Percentiles rank a stretch among this genome's conserved stretches.
These are phyloP conservation scores for Symbiodinium natans DNA, from an alignment of 73 alveolate species.

Conservation along the genomic window DNA sequence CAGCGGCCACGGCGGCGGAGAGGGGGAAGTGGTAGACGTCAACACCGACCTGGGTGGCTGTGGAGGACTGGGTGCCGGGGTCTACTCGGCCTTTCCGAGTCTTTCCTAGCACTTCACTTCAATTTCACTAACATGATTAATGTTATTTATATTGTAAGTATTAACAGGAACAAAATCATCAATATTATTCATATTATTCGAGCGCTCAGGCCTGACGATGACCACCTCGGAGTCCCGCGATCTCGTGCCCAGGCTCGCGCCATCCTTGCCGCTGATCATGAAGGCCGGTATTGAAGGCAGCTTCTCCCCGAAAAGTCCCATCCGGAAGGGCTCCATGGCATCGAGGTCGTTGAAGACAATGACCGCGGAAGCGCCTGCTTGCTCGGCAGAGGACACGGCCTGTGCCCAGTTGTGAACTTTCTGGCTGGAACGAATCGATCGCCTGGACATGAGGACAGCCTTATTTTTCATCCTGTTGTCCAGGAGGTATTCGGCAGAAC, in stretches of 20 bases:
- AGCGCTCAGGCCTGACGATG: background rate
- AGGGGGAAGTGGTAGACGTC: slow-evolving; percentile 11
- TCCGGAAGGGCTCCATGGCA: slow-evolving; percentile 87
- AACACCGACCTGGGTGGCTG: slow-evolving; percentile 48
- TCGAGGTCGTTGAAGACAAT: slow-evolving; percentile 92
- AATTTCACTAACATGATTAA: too few species aligned
- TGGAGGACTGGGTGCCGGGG: too few species aligned
- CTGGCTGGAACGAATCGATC: slow-evolving; percentile 70
- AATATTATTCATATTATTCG: background rate
- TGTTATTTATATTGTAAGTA: background rate
- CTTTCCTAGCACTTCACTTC: too few species aligned
- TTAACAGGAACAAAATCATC: background rate
- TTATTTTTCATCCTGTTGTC: slow-evolving; percentile 21
- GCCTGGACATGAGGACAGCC: slow-evolving; percentile 76
- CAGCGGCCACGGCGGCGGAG: slow-evolving; percentile 85
- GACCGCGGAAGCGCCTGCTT: slow-evolving; percentile 72
- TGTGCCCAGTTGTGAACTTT: slow-evolving; percentile 93
- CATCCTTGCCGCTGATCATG: slow-evolving; percentile 92
- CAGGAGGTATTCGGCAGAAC: background rate
- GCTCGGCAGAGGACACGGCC: slow-evolving; percentile 84
- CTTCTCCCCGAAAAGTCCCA: slow-evolving; percentile 91
- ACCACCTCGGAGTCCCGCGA: slow-evolving; percentile 11
- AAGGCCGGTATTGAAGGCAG: slow-evolving; percentile 87
- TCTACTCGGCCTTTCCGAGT: too few species aligned
- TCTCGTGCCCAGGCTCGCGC: background rate